These are phyloP conservation scores for Termitomyces titanicus DNA, from an alignment of 768 basidiomycete genomes.

Conservation along the genomic window DNA sequence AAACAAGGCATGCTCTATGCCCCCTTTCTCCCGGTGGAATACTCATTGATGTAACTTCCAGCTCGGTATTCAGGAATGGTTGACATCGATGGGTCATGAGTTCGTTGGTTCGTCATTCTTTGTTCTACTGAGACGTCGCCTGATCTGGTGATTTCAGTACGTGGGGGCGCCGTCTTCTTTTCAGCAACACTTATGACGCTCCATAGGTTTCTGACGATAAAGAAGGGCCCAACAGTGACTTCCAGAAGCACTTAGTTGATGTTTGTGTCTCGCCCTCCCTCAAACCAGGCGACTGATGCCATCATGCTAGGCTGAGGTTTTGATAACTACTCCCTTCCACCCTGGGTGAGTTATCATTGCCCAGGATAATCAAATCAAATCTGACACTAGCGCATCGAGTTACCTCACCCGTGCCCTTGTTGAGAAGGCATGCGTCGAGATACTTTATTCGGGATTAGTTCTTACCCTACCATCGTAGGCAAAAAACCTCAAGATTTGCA, in stretches of 20 bases:
- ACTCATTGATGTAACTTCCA: slow-evolving; percentile 22
- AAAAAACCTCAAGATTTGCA: slow-evolving; percentile 83
- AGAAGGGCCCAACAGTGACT: slow-evolving; percentile 76
- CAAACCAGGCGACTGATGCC: slow-evolving; percentile 3
- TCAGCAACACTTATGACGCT: not conserved
- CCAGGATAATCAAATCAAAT: not conserved
- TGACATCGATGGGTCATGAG: slow-evolving; percentile 72
- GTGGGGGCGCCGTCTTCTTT: not conserved
- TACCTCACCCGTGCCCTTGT: slow-evolving; percentile 75
- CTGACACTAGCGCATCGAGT: slow-evolving; percentile 16
- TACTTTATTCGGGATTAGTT: not conserved
- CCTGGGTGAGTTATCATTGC: slow-evolving; percentile 42
- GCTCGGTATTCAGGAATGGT: slow-evolving; percentile 72
- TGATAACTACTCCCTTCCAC: slow-evolving; percentile 86
- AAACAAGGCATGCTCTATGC: slow-evolving; percentile 51
- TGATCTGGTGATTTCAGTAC: slow-evolving; percentile 3
- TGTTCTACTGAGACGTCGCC: not conserved
- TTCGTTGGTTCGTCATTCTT: slow-evolving; percentile 49
- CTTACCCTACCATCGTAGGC: slow-evolving; percentile 34
- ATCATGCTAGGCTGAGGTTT: slow-evolving; percentile 58
- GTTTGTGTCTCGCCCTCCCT: slow-evolving; percentile 36
- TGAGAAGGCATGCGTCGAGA: slow-evolving; percentile 45
- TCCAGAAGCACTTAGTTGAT: slow-evolving; percentile 80
- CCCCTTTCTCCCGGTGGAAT: not conserved
- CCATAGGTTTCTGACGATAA: slow-evolving; percentile 73